Conservation (phyloP, 2,329 filamentous ascomycete genomes). For the Gliomastix tumulicola region DNA sequence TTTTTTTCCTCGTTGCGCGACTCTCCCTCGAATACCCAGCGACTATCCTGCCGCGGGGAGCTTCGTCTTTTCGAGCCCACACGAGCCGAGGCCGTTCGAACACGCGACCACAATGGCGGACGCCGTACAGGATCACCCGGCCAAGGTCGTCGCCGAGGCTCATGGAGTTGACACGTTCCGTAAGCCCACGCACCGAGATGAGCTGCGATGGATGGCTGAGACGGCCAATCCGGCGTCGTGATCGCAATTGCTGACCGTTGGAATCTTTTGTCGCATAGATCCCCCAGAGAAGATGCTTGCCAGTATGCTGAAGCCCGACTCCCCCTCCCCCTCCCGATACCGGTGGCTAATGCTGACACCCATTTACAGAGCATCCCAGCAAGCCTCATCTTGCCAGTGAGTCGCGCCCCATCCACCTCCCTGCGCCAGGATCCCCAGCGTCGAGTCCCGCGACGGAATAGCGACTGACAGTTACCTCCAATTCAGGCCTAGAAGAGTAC, state of each 20-base stretch:
- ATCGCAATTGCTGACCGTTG: conserved; percentile 12
- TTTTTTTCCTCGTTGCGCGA: too few species aligned
- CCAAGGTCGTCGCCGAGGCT: conserved; percentile 58
- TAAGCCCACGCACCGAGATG: conserved; percentile 34
- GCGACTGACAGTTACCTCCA: too few species aligned
- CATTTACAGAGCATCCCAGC: conserved; percentile 55
- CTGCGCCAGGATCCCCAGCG: too few species aligned
- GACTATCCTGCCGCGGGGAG: too few species aligned
- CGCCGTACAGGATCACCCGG: background rate
- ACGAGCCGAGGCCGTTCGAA: too few species aligned
- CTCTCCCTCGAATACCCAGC: too few species aligned
- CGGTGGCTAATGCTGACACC: conserved; percentile 1
- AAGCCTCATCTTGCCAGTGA: conserved; percentile 61
- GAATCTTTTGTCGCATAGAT: too few species aligned
- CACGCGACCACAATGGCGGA: background rate
- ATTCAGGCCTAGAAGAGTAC: conserved; percentile 63
- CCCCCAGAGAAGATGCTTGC: conserved; percentile 61
- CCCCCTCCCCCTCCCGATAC: background rate
- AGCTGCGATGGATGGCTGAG: too few species aligned
- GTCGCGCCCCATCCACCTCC: conserved; percentile 15
- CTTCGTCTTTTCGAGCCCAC: too few species aligned
- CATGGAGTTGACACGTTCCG: conserved; percentile 70
- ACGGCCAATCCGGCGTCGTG: conserved; percentile 4
- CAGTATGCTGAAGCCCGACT: conserved; percentile 51
- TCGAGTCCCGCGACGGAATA: too few species aligned